Conservation (phyloP, 2,329 filamentous ascomycete genomes). For the Emydomyces testavorans region DNA sequence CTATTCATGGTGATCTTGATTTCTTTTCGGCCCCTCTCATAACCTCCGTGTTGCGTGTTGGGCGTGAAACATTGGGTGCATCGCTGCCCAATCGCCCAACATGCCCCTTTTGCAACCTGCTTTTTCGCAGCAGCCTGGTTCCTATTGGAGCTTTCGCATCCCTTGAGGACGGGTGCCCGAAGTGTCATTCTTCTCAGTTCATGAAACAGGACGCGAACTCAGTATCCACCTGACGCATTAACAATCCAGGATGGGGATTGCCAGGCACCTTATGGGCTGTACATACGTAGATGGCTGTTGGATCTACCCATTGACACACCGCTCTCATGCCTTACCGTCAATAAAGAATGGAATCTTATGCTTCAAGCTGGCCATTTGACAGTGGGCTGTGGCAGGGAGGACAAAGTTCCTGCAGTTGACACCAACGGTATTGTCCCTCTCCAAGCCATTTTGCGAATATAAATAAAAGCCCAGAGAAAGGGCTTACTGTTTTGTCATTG, state of each 20-base stretch:
- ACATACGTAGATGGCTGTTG: neutral
- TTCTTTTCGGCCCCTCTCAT: neutral
- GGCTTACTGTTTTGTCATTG: neutral
- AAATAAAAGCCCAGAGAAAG: constrained; percentile 1
- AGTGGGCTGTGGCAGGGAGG: neutral
- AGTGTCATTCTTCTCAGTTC: neutral
- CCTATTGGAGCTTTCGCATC: neutral
- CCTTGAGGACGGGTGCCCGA: neutral
- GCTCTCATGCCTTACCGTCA: neutral
- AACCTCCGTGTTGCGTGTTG: neutral
- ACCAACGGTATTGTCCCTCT: neutral
- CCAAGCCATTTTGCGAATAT: neutral
- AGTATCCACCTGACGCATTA: neutral
- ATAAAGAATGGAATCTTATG: neutral
- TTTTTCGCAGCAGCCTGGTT: neutral
- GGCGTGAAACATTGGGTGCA: neutral
- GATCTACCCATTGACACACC: neutral
- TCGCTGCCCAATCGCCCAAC: constrained; percentile 6
- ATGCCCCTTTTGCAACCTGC: neutral
- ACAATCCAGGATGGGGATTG: neutral
- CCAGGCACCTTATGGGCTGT: too few species aligned
- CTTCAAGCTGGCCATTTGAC: neutral
- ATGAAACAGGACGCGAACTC: neutral
- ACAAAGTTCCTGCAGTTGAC: constrained; percentile 9
- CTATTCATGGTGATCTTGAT: neutral